These are phyloP conservation scores for Populus trichocarpa DNA, from an alignment of 441 rosid genomes.

Conservation along the genomic window DNA sequence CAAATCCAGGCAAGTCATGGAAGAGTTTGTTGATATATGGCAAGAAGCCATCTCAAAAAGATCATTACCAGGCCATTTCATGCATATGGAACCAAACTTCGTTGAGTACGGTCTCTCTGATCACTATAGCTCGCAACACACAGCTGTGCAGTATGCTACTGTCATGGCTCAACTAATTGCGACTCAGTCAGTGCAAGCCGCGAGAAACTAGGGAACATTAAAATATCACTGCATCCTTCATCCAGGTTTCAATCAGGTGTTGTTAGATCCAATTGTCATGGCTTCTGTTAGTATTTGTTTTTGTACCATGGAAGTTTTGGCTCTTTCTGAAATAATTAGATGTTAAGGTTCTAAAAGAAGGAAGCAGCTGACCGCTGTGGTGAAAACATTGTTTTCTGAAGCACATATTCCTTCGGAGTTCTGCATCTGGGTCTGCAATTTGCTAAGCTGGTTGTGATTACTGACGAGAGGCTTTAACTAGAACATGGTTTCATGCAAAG, in stretches of 20 bases:
- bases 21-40: constrained; percentile 82
- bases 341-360: too few relatives aligned
- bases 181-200: constrained; percentile 50
- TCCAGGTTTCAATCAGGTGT: background rate
- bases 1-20: constrained; percentile 65
- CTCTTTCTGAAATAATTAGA: too few relatives aligned
- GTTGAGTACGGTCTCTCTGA: constrained; percentile 69
- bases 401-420: too few relatives aligned
- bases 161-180: constrained; percentile 79
- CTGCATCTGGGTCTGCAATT: too few relatives aligned
- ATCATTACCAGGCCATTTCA: constrained; percentile 73
- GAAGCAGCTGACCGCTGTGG: too few relatives aligned
- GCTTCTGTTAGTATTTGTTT: background rate
- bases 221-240: background rate
- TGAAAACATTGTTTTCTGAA: too few relatives aligned
- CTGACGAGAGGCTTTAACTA: background rate
- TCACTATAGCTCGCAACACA: constrained; percentile 70
- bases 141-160: constrained; percentile 72
- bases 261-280: background rate
- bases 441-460: background rate
- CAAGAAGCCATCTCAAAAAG: constrained; percentile 67
- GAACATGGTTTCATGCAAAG: background rate
- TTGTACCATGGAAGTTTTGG: background rate
- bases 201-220: constrained; percentile 42
- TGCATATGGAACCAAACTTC: constrained; percentile 63